Conservation (phyloP, 2,329 filamentous ascomycete genomes). For the Monosporascus sp. region DNA sequence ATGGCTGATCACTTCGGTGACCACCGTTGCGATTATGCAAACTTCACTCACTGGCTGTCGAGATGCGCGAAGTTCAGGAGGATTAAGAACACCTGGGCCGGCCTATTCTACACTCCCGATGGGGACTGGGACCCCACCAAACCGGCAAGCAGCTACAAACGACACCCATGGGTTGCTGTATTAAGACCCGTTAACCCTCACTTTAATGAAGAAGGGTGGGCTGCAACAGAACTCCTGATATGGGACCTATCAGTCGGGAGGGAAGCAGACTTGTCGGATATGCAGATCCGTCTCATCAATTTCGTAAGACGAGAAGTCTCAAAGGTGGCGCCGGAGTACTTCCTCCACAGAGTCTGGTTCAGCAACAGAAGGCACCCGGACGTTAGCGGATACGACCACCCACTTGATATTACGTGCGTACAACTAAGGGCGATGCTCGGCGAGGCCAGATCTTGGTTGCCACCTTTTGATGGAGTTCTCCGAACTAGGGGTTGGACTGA, state of each 20-base stretch:
- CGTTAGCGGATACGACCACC: constrained; percentile 24
- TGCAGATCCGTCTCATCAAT: constrained; percentile 41
- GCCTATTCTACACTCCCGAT: constrained; percentile 47
- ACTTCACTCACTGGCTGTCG: constrained; percentile 33
- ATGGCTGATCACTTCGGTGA: constrained; percentile 33
- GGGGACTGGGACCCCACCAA: constrained; percentile 29
- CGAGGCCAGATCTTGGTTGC: constrained; percentile 31
- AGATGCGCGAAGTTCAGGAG: constrained; percentile 7
- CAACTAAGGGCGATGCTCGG: constrained; percentile 29
- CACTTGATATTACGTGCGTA: constrained; percentile 38
- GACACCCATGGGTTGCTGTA: constrained; percentile 48
- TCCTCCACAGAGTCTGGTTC: constrained; percentile 41
- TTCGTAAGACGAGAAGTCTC: constrained; percentile 27
- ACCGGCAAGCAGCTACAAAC: constrained; percentile 17
- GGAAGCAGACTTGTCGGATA: constrained; percentile 30
- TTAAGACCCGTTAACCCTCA: constrained; percentile 40
- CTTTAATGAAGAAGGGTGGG: constrained; percentile 17
- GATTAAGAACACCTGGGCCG: constrained; percentile 33
- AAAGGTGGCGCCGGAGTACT: constrained; percentile 26
- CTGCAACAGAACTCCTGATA: constrained; percentile 44
- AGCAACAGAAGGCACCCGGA: constrained; percentile 24
- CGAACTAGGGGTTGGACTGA: constrained; percentile 32
- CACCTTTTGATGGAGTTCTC: constrained; percentile 26
- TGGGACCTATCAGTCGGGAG: constrained; percentile 40
- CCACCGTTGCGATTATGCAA: constrained; percentile 17